A percentile compares a stretch with the other conserved stretches of the same genome.
Evolutionary conservation across 164 flowering plant genomes (phyloP).

Genomic region (Santalum album): DNA sequence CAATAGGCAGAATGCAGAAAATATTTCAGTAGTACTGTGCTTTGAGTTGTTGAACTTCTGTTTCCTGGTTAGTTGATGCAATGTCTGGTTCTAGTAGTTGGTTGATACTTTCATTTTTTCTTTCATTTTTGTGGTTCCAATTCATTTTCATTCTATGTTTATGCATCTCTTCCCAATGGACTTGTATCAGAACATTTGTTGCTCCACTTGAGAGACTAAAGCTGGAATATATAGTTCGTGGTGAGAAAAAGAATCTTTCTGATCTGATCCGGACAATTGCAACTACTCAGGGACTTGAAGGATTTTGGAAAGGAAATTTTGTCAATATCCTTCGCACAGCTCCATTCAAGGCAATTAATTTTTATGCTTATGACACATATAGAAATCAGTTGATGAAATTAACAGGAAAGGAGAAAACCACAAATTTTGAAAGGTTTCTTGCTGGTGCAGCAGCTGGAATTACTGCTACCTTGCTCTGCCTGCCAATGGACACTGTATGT

Average conservation of each 20-base stretch:
- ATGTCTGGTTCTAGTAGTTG: too few relatives aligned
- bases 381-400: conserved; percentile 60
- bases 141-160: too few relatives aligned
- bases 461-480: conserved; percentile 73
- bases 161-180: too few relatives aligned
- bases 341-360: conserved; percentile 87
- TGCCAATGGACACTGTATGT: conserved; percentile 88
- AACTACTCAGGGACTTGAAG: conserved; percentile 62
- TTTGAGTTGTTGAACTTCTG: too few relatives aligned
- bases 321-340: conserved; percentile 89
- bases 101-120: too few relatives aligned
- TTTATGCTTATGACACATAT: conserved; percentile 80
- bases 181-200: conserved; percentile 59
- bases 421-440: conserved; percentile 76
- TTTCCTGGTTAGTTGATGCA: too few relatives aligned
- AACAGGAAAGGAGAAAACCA: conserved; percentile 70
- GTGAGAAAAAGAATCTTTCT: conserved; percentile 62
- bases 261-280: conserved; percentile 69
- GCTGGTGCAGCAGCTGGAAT: conserved; percentile 95
- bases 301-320: conserved; percentile 93
- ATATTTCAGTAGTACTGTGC: too few relatives aligned
- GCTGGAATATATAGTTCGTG: conserved; percentile 89
- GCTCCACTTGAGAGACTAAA: conserved; percentile 94
- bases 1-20: too few relatives aligned
- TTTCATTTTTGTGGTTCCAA: too few relatives aligned